Evolutionary conservation across 306 rosid species (phyloP), one percentile per base, ranked within the genome.

Genomic region (Arachis hypogaea): DNA sequence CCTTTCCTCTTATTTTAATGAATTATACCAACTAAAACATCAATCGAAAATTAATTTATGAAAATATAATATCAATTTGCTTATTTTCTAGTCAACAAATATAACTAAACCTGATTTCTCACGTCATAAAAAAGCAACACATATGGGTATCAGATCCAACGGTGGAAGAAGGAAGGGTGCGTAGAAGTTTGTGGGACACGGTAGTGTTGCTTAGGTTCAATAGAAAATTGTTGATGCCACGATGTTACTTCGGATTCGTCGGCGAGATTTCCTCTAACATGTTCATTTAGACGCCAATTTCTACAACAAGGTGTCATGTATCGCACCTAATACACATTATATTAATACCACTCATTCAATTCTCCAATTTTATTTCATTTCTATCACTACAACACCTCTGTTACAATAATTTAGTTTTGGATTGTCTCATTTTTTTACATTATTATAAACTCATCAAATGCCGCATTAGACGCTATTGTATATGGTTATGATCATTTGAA

Each of bases 211-310:
- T 11, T 11, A 45, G 11, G 33, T 7, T 3, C 6, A 9, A 59
- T 74, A 43, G 49, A 75, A 54, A 40, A 66, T 66, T 72, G 6
- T 49, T 7, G 22, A 4, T 11, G 78, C 73, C 86, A 71, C 79
- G 57, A 72, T 63, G 82, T 51, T 63, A 18, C 80, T 63, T 80
- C 82, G 69, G 80, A 80, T 83, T 80, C 82, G 63, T 80, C 87
- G 87, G 84, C 87, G 82, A 76, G 71, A 82, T 82, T 93, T 79
- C 69, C 92, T 87, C 93, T 69, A 12, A 43, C 79, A 71, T 82
- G 85, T 83, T 74, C 62, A 9, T 71, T 45, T 33, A 33, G 38
- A 28, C 28, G 58, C 44, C n/a, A 72, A 47, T 56, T 71, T 78
- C 77, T 44, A 11, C 55, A 10, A 64, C 68, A 7, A 56, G 45